These are phyloP conservation scores for Cadophora sp. DNA, from an alignment of 2,329 filamentous ascomycete species.

Conservation along the genomic window DNA sequence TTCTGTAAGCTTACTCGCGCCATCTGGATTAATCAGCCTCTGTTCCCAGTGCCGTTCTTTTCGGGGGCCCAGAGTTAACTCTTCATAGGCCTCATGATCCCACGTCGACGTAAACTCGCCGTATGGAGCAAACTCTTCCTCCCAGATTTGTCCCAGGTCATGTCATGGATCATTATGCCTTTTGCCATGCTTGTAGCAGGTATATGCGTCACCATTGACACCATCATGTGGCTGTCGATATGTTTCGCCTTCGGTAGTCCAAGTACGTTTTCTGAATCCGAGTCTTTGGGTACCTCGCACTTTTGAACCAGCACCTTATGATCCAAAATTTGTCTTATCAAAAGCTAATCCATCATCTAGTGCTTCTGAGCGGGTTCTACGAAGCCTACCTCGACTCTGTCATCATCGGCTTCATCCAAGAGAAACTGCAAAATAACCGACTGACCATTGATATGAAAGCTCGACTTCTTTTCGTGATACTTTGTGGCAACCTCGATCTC, in stretches of 20 bases:
- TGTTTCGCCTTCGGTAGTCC: conserved; percentile 24
- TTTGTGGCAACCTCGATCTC: conserved; percentile 37
- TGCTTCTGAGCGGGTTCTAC: conserved; percentile 24
- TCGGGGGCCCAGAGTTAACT: not conserved
- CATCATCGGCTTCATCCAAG: conserved; percentile 30
- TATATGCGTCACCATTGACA: conserved; percentile 21
- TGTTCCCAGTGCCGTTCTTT: not conserved
- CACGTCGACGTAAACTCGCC: not conserved
- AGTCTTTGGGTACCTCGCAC: not conserved
- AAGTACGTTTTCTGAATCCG: conserved; percentile 29
- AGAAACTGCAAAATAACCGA: conserved; percentile 20
- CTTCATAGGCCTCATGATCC: conserved; percentile 22
- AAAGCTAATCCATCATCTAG: not conserved
- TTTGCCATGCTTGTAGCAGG: conserved; percentile 18
- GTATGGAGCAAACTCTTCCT: conserved; percentile 3
- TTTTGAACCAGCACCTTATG: not conserved
- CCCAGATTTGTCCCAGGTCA: conserved; percentile 2
- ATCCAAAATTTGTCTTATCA: not conserved
- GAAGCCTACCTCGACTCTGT: conserved; percentile 32
- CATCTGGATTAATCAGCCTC: not conserved
- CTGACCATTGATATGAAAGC: conserved; percentile 34
- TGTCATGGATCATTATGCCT: not conserved
- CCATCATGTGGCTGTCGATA: conserved; percentile 24
- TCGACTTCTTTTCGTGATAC: conserved; percentile 33
- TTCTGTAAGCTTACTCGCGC: conserved; percentile 7